Conservation (phyloP, 192 early-diverging fungal species). For the Funneliformis mosseae region DNA sequence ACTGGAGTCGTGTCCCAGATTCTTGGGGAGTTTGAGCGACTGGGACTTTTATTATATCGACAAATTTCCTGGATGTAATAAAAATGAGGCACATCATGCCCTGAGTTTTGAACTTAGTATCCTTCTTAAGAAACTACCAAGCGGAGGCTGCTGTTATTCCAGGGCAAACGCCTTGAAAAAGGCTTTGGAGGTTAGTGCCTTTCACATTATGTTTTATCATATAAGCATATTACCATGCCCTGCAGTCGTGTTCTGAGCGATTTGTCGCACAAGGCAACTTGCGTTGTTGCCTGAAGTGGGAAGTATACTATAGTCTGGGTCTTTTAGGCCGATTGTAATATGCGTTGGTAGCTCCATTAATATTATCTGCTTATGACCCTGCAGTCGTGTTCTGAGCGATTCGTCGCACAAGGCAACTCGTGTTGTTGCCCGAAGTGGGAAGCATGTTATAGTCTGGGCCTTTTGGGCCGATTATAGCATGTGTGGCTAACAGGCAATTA, state of each 20-base stretch:
- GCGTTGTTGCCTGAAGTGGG: slow-evolving; percentile 22
- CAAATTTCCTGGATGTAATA: background rate
- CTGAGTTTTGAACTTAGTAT: slow-evolving; percentile 10
- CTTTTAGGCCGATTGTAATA: slow-evolving; percentile 10
- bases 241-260: slow-evolving; percentile 29
- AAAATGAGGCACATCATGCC: background rate
- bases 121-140: slow-evolving; percentile 18
- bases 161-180: slow-evolving; percentile 20
- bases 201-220: background rate
- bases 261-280: slow-evolving; percentile 22
- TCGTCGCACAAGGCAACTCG: background rate
- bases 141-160: background rate
- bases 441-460: slow-evolving; percentile 18
- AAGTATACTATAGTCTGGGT: slow-evolving; percentile 18
- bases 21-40: slow-evolving; percentile 6
- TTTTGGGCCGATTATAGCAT: background rate
- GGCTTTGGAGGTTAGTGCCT: background rate
- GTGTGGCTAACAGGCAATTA: slow-evolving; percentile 7
- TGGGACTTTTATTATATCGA: slow-evolving; percentile 15
- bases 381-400: slow-evolving; percentile 30
- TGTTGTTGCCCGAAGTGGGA: background rate
- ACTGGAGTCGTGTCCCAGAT: background rate
- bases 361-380: slow-evolving; percentile 18
- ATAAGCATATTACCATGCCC: slow-evolving; percentile 25
- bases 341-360: slow-evolving; percentile 8